A percentile compares a stretch with the other conserved stretches of the same genome.
Evolutionary conservation across 73 alveolate species (phyloP).

Genomic region (Uronychia binucleata): DNA sequence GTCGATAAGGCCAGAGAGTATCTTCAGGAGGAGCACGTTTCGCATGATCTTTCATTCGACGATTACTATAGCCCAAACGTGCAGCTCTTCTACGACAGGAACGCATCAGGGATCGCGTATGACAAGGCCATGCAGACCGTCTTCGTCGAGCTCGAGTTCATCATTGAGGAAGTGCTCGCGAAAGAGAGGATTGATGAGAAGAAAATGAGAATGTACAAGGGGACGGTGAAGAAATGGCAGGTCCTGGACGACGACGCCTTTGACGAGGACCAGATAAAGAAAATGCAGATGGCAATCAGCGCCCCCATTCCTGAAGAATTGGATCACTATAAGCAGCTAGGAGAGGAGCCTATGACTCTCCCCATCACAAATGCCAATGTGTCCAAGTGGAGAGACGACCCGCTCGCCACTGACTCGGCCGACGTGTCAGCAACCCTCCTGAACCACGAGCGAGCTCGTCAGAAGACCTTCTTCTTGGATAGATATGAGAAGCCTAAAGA

Average conservation of each 20-base stretch:
- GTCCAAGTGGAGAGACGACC: constrained; percentile 63
- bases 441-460: constrained; percentile 45
- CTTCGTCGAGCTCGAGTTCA: constrained; percentile 43
- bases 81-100: constrained; percentile 39
- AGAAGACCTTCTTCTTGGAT: constrained; percentile 44
- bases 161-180: constrained; percentile 45
- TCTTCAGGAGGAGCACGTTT: neutral
- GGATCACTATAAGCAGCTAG: constrained; percentile 28
- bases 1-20: neutral
- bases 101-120: constrained; percentile 21
- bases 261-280: constrained; percentile 57
- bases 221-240: constrained; percentile 64
- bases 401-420: constrained; percentile 57
- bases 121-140: constrained; percentile 21
- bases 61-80: constrained; percentile 32
- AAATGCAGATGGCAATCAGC: constrained; percentile 51
- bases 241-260: constrained; percentile 65
- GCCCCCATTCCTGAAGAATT: constrained; percentile 70
- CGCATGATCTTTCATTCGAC: constrained; percentile 21
- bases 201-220: constrained; percentile 61
- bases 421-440: constrained; percentile 47
- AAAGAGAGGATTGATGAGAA: constrained; percentile 44
- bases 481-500: constrained; percentile 56
- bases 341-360: constrained; percentile 41
- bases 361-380: constrained; percentile 61